Evolutionary conservation across 2,329 filamentous ascomycete species (phyloP).

Genomic region (Reticulascus tulasneorum): DNA sequence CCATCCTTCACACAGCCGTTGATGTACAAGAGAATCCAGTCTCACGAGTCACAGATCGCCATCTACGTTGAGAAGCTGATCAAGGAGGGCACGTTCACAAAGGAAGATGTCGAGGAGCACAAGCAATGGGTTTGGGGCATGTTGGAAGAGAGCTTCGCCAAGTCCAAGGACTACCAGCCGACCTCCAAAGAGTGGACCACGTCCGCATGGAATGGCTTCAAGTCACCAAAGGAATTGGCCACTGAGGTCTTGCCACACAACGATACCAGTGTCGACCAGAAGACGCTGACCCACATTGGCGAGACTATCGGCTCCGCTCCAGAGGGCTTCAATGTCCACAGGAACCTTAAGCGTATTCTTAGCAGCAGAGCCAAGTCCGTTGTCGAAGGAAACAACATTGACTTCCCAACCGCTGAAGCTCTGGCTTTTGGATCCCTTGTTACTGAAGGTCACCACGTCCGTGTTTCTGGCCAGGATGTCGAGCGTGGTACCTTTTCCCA

Average conservation of each 20-base stretch:
- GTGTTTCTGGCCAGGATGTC: constrained; percentile 96
- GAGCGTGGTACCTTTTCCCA: constrained; percentile 99
- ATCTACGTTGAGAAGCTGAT: constrained; percentile 90
- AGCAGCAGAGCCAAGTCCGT: constrained; percentile 87
- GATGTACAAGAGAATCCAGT: constrained; percentile 97
- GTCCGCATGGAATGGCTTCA: constrained; percentile 98
- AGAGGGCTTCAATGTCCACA: constrained; percentile 84
- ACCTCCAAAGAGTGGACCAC: constrained; percentile 98
- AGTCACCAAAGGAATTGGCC: constrained; percentile 95
- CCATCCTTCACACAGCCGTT: constrained; percentile 98
- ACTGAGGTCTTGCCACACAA: constrained; percentile 91
- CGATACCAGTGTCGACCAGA: constrained; percentile 72
- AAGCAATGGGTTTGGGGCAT: constrained; percentile 99
- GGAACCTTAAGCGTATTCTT: constrained; percentile 96
- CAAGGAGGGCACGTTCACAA: constrained; percentile 89
- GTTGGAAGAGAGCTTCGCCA: constrained; percentile 95
- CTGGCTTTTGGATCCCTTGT: constrained; percentile 90
- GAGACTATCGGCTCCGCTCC: constrained; percentile 73
- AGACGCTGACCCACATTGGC: constrained; percentile 76
- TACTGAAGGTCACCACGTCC: constrained; percentile 91
- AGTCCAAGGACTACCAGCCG: constrained; percentile 96
- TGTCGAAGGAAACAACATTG: constrained; percentile 86
- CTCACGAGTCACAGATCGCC: constrained; percentile 80
- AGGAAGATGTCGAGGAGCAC: constrained; percentile 97
- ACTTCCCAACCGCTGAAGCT: constrained; percentile 96